A percentile compares a stretch with the other conserved stretches of the same genome.
These are phyloP conservation scores for Solanum peruvianum DNA, from an alignment of 257 asterid species.

Conservation along the genomic window DNA sequence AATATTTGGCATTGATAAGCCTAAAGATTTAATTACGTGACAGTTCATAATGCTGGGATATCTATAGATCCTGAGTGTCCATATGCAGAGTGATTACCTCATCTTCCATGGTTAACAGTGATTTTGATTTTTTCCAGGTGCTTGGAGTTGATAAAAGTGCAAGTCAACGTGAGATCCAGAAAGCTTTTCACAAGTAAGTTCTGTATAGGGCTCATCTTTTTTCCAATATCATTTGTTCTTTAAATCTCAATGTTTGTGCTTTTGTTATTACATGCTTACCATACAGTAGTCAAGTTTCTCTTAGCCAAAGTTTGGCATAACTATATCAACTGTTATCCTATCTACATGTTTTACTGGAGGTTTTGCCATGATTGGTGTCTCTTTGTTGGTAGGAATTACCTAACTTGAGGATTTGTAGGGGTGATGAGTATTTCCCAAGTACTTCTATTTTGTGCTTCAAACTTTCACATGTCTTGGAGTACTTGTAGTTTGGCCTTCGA, in stretches of 20 bases:
- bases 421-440: not conserved
- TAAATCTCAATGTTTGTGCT: not conserved
- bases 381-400: not conserved
- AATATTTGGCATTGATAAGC: not conserved
- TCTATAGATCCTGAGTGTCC: not conserved
- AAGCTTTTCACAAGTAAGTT: conserved; percentile 93
- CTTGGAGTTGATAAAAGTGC: conserved; percentile 82
- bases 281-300: not conserved
- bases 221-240: not conserved
- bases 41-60: not conserved
- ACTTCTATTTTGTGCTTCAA: not conserved
- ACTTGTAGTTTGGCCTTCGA: not conserved
- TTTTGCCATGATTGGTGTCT: not conserved
- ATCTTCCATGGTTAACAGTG: not conserved
- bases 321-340: not conserved
- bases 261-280: not conserved
- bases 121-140: conserved; percentile 26
- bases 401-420: not conserved
- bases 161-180: conserved; percentile 83
- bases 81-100: not conserved
- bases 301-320: not conserved
- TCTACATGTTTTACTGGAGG: not conserved
- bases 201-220: not conserved
- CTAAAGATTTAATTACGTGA: not conserved
- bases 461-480: not conserved